These are phyloP conservation scores for Amesomyces nigricolor DNA, from an alignment of 2,329 filamentous ascomycete species.

Conservation along the genomic window DNA sequence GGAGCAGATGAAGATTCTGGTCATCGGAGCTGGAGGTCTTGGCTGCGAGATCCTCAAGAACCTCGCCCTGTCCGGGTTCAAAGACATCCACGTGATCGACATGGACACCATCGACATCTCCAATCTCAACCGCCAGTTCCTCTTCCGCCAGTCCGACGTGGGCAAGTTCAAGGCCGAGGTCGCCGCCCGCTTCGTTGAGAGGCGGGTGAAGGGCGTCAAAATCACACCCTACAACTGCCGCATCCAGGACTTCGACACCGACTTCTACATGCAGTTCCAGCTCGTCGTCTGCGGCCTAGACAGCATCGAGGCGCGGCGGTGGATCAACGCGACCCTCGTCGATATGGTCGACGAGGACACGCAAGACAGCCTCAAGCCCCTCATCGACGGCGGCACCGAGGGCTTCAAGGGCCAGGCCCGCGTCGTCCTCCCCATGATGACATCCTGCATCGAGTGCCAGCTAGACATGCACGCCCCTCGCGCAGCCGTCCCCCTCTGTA, in stretches of 20 bases:
- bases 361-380: slow-evolving; percentile 80
- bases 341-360: slow-evolving; percentile 82
- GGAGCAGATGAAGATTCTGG: slow-evolving; percentile 68
- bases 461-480: slow-evolving; percentile 98
- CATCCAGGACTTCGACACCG: slow-evolving; percentile 94
- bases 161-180: slow-evolving; percentile 92
- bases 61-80: slow-evolving; percentile 90
- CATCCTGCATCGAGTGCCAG: slow-evolving; percentile 96
- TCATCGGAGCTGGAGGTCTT: slow-evolving; percentile 83
- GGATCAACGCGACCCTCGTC: slow-evolving; percentile 94
- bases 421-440: slow-evolving; percentile 86
- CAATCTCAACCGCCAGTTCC: slow-evolving; percentile 94
- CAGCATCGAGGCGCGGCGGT: slow-evolving; percentile 93
- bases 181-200: slow-evolving; percentile 85
- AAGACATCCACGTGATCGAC: slow-evolving; percentile 96
- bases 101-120: slow-evolving; percentile 99
- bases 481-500: slow-evolving; percentile 93
- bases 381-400: slow-evolving; percentile 96
- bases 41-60: slow-evolving; percentile 98
- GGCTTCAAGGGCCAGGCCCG: slow-evolving; percentile 95
- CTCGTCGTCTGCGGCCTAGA: slow-evolving; percentile 91
- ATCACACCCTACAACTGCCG: slow-evolving; percentile 92
- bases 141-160: slow-evolving; percentile 87
- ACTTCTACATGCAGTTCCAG: slow-evolving; percentile 96
- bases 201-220: slow-evolving; percentile 78